Evolutionary conservation across 805 yeast species (phyloP).

Genomic region (Ogataea nitratoaversa): DNA sequence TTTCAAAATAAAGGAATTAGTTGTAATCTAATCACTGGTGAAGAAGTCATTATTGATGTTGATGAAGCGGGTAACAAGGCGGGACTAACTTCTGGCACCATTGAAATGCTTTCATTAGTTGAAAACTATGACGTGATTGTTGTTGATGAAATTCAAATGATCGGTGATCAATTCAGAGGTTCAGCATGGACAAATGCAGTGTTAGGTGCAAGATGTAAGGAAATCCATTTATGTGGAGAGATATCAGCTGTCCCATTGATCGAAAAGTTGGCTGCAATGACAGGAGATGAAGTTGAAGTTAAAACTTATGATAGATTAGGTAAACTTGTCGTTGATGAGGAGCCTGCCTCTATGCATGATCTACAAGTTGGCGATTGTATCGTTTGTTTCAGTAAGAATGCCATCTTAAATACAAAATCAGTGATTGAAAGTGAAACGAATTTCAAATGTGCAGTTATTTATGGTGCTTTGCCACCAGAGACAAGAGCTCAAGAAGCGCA

Average conservation of each 20-base stretch:
- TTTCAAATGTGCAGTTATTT: conserved; percentile 78
- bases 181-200: conserved; percentile 93
- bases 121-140: conserved; percentile 80
- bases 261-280: conserved; percentile 49
- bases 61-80: conserved; percentile 74
- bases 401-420: conserved; percentile 65
- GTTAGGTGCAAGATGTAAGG: conserved; percentile 80
- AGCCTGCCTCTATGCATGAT: conserved; percentile 33
- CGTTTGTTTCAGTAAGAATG: conserved; percentile 76
- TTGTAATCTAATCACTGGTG: conserved; percentile 94
- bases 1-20: conserved; percentile 60
- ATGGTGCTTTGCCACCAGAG: conserved; percentile 96
- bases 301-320: conserved; percentile 74
- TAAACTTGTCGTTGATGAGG: conserved; percentile 51
- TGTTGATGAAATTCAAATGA: conserved; percentile 95
- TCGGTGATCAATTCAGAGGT: conserved; percentile 74
- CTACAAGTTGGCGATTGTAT: conserved; percentile 79
- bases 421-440: conserved; percentile 61
- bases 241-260: conserved; percentile 73
- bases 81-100: conserved; percentile 77
- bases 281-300: conserved; percentile 80
- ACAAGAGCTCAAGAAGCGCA: conserved; percentile 81
- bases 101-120: conserved; percentile 82
- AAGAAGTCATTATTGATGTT: conserved; percentile 71
- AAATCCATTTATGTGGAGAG: conserved; percentile 93